These are phyloP conservation scores for Handroanthus guayacan DNA, from an alignment of 257 asterid genomes.

Conservation along the genomic window DNA sequence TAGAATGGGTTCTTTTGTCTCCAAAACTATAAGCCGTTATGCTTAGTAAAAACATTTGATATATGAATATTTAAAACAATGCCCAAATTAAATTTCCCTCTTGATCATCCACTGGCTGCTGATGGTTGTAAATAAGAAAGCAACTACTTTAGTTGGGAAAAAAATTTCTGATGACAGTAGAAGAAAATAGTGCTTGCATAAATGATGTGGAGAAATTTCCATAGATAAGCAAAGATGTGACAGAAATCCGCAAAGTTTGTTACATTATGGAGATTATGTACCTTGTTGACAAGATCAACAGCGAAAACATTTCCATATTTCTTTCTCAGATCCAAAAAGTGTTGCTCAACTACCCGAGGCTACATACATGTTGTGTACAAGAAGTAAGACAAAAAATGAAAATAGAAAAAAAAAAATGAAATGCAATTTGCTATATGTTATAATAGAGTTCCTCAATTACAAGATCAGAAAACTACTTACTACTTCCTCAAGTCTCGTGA, in stretches of 20 bases:
- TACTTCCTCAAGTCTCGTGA: conserved; percentile 64
- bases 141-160: conserved; percentile 13
- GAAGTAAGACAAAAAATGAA: conserved; percentile 7
- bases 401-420: conserved; percentile 5
- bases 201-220: neutral
- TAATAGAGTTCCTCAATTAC: conserved; percentile 10
- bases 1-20: too few relatives aligned
- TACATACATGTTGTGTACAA: conserved; percentile 41
- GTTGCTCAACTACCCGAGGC: conserved; percentile 86
- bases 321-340: conserved; percentile 77
- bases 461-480: conserved; percentile 58
- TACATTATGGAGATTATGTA: conserved; percentile 30
- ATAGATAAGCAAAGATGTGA: neutral
- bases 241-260: neutral
- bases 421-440: conserved; percentile 16
- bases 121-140: neutral
- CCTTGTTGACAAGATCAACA: conserved; percentile 87
- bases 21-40: too few relatives aligned
- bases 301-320: conserved; percentile 86
- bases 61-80: neutral
- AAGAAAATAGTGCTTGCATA: conserved; percentile 7
- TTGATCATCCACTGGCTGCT: neutral
- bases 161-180: neutral
- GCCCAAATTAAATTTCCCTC: neutral
- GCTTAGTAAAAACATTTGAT: neutral